A percentile compares a stretch with the other conserved stretches of the same genome.
Evolutionary conservation across 2,329 filamentous ascomycete species (phyloP).

Genomic region (Diplodia scrobiculata): DNA sequence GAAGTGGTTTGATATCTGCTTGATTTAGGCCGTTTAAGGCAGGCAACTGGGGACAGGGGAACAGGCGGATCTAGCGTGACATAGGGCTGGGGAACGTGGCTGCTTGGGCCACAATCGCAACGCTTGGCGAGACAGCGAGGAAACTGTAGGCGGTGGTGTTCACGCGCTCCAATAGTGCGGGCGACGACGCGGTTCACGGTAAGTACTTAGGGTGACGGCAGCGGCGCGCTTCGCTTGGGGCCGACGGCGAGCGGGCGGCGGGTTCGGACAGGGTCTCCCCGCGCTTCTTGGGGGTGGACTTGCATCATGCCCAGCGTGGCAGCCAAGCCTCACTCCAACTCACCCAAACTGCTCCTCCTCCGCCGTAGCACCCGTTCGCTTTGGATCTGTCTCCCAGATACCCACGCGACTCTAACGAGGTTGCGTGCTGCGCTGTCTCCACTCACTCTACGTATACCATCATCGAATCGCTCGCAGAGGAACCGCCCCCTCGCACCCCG

Average conservation of each 20-base stretch:
- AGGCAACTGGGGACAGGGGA: not conserved
- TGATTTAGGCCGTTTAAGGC: not conserved
- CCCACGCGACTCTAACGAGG: not conserved
- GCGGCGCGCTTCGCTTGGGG: constrained; percentile 14
- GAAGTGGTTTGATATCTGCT: not conserved
- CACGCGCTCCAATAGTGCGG: too few relatives aligned
- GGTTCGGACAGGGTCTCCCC: constrained; percentile 1
- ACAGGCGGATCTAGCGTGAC: constrained; percentile 13
- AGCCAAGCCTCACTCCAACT: constrained; percentile 18
- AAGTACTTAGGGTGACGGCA: not conserved
- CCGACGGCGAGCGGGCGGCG: not conserved
- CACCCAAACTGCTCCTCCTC: constrained; percentile 17
- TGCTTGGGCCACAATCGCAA: not conserved
- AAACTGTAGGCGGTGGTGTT: not conserved
- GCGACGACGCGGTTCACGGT: not conserved
- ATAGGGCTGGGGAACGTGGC: constrained; percentile 5
- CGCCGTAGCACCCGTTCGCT: not conserved
- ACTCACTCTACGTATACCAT: not conserved
- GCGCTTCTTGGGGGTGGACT: constrained; percentile 5
- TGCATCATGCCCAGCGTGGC: constrained; percentile 25
- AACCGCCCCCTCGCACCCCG: constrained; percentile 3
- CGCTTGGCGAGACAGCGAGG: not conserved
- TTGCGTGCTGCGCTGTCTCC: not conserved
- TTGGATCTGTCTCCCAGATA: not conserved
- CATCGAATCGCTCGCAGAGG: constrained; percentile 10